Base-by-base conservation (phyloP, 805 yeast species). In the Candida arabinofermentans region DNA sequence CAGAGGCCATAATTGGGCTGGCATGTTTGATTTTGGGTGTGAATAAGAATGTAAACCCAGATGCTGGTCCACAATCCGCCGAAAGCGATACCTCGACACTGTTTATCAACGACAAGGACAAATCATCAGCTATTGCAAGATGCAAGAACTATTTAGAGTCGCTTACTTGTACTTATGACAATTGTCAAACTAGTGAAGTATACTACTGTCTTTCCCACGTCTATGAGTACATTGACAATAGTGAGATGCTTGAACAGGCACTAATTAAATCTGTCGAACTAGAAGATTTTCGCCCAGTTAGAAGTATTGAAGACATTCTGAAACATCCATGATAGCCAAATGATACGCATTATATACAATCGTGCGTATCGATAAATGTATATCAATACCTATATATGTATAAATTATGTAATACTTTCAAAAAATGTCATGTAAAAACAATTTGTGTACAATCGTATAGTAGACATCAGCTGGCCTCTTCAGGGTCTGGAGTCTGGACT, bases 171-270 rank as follows among this genome's bases (percentile, higher is more conserved):
- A 65, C 71, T 65, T 74, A 72, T 26, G 55, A 51, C 38, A 74
- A 71, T 7, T 51, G 53, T 49, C 72, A 69, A 47, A 54, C 54
- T 36, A 48, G 70, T 3, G 96, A 87, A 58, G 70, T 83, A 10
- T 83, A 90, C 84, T 82, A 78, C 74, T 73, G 74, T 41, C 65
- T 86, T 43, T 75, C 87, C 2, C 62, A 70, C 48, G 71, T 85
- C 18, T 83, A 83, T 57, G 89, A 81, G 47, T 63, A 74, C 37
- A 79, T 75, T 34, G 85, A 81, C 44, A 71, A 71, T 45, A 46
- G 60, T 9, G 61, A 67, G 17, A 59, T 64, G 27, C 69, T 75
- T 46, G 72, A 72, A 24, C 55, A 66, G 21, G 67, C 81, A 8
- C 64, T 85, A 42, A 75, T 87, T 81, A 74, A 66, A 51, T 74